These are phyloP conservation scores for Gossypium thurberi DNA, from an alignment of 345 rosid species.

Conservation along the genomic window DNA sequence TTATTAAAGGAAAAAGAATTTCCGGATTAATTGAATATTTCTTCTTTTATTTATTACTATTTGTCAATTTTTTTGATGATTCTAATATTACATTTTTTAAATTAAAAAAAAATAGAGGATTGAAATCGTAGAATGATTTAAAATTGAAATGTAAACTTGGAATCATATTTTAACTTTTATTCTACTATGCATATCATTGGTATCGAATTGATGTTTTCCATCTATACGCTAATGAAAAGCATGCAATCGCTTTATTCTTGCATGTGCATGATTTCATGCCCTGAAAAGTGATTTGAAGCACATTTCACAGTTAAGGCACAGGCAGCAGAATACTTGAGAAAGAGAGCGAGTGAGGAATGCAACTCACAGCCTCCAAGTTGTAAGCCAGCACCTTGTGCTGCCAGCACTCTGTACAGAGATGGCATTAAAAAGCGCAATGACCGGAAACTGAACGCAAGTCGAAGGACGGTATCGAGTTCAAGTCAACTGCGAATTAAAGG, in stretches of 20 bases:
- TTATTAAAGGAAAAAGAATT: no score
- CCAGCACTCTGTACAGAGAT: constrained; percentile 51
- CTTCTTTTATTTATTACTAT: no score
- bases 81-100: no score
- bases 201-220: background rate
- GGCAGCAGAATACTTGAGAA: constrained; percentile 55
- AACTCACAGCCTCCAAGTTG: constrained; percentile 19
- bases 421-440: constrained; percentile 64
- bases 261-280: background rate
- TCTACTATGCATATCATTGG: background rate
- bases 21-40: no score
- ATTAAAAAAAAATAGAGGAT: no score
- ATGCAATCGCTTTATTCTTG: background rate
- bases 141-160: no score
- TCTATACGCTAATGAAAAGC: background rate
- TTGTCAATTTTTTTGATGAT: no score
- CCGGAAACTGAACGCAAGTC: constrained; percentile 27
- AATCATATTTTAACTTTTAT: no score
- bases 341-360: constrained; percentile 33
- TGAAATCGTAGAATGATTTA: no score
- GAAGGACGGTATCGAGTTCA: background rate
- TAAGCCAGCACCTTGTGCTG: constrained; percentile 23
- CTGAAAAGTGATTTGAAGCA: background rate
- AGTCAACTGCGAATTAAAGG: background rate
- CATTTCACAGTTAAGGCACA: constrained; percentile 54